Percentiles rank a stretch among this genome's conserved stretches.
Evolutionary conservation across 106 monocot species (phyloP).

Genomic region (Amphibolis antarctica): DNA sequence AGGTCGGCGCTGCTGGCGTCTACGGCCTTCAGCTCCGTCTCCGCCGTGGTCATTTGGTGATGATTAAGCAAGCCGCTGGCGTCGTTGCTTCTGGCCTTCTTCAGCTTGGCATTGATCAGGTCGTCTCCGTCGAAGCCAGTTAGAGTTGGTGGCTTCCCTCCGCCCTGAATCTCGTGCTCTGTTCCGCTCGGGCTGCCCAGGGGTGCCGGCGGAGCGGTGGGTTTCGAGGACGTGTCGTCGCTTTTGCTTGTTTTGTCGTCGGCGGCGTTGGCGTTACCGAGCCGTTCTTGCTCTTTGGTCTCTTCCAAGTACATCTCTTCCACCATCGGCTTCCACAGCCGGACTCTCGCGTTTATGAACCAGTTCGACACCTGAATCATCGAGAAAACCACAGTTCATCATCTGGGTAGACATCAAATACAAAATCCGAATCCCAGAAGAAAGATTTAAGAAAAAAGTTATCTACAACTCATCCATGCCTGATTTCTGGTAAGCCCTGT

Average conservation of each 20-base stretch:
- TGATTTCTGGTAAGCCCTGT: slow-evolving; percentile 78
- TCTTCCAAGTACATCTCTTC: slow-evolving; percentile 86
- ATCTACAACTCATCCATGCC: slow-evolving; percentile 8
- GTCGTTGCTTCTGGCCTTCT: slow-evolving; percentile 34
- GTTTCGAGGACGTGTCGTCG: slow-evolving; percentile 21
- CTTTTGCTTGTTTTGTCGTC: slow-evolving; percentile 9
- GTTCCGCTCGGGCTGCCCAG: background rate
- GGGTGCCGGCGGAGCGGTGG: slow-evolving; percentile 11
- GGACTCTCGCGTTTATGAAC: slow-evolving; percentile 86
- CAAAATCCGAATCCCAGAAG: background rate
- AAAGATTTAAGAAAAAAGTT: background rate
- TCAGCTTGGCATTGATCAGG: slow-evolving; percentile 13
- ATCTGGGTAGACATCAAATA: background rate
- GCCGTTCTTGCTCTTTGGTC: slow-evolving; percentile 43
- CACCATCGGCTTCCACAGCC: slow-evolving; percentile 98
- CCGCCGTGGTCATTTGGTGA: background rate
- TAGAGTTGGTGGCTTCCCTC: slow-evolving; percentile 4
- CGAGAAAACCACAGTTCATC: background rate
- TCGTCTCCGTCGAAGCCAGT: slow-evolving; percentile 12
- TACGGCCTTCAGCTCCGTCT: slow-evolving; percentile 16
- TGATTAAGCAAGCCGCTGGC: background rate
- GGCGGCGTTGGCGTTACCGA: slow-evolving; percentile 9
- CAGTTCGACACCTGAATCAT: slow-evolving; percentile 65
- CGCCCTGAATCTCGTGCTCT: slow-evolving; percentile 11
- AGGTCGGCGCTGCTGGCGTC: slow-evolving; percentile 32